These are phyloP conservation scores for Arachis monticola DNA, from an alignment of 331 rosid species.

Conservation along the genomic window DNA sequence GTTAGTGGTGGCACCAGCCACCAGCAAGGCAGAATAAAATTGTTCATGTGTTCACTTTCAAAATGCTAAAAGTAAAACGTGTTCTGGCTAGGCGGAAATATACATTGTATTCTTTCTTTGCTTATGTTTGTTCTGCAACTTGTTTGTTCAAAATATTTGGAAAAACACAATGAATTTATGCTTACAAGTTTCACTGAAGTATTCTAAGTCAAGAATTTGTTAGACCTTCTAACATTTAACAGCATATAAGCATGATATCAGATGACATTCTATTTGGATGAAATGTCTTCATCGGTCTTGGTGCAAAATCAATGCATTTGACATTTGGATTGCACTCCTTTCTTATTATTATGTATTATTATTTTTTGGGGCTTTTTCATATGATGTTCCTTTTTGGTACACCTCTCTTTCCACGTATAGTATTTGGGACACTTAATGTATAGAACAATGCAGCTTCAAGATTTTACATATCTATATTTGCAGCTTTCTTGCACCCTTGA, in stretches of 20 bases:
- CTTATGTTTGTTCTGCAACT: conserved; percentile 6
- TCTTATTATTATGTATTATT: neutral
- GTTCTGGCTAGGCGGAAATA: neutral
- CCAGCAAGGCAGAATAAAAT: conserved; percentile 1
- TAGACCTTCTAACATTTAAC: neutral
- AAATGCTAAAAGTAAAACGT: neutral
- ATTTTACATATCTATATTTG: conserved; percentile 19
- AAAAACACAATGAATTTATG: neutral
- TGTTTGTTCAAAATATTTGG: neutral
- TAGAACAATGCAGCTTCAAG: neutral
- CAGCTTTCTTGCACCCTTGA: conserved; percentile 70
- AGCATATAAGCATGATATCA: neutral
- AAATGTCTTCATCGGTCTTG: neutral
- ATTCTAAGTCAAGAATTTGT: neutral
- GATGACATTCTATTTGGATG: neutral
- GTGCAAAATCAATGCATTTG: conserved; percentile 22
- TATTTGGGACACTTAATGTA: conserved; percentile 3
- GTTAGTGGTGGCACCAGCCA: neutral
- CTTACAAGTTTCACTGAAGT: neutral
- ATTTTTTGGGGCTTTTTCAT: neutral
- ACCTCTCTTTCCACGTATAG: neutral
- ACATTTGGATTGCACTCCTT: neutral
- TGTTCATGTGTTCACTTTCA: neutral
- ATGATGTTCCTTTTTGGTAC: conserved; percentile 15
- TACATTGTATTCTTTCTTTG: neutral